phyloP scores from a whole-genome alignment of 139 green algal genomes.

The Nannochloris sp. region DNA sequence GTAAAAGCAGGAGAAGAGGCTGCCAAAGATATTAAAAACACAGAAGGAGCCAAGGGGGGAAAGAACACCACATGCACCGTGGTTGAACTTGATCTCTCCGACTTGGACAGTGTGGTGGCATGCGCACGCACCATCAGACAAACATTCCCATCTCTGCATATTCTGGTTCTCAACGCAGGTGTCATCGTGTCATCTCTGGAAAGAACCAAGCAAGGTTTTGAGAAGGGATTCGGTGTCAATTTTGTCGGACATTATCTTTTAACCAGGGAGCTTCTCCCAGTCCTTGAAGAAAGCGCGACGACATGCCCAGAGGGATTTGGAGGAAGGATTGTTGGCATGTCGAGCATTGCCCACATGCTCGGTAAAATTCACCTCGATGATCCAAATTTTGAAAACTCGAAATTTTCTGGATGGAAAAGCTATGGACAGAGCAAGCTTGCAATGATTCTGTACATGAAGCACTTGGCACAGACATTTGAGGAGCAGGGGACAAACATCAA shows the following conservation, averaged over 20 bases:
- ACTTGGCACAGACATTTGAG: conserved; percentile 52
- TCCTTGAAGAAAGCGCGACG: conserved; percentile 16
- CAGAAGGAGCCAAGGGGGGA: background rate
- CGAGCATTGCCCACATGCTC: conserved; percentile 55
- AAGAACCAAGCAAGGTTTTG: conserved; percentile 60
- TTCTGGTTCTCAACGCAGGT: conserved; percentile 71
- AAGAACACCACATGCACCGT: conserved; percentile 20
- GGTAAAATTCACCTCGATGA: conserved; percentile 66
- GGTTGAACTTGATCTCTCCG: conserved; percentile 45
- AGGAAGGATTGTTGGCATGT: conserved; percentile 64
- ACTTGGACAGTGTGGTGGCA: conserved; percentile 40
- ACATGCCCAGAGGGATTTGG: conserved; percentile 8
- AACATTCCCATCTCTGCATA: conserved; percentile 35
- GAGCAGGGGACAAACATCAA: conserved; percentile 30
- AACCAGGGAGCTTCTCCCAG: conserved; percentile 49
- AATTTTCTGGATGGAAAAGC: conserved; percentile 33
- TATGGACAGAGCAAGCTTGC: conserved; percentile 78
- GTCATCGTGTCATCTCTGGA: conserved; percentile 60
- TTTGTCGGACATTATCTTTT: conserved; percentile 58
- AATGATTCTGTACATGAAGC: conserved; percentile 75
- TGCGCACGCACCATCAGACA: conserved; percentile 38
- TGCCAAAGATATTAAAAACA: conserved; percentile 6
- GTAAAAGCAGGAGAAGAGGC: conserved; percentile 8
- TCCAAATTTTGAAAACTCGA: conserved; percentile 30
- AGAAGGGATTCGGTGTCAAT: conserved; percentile 43